These are phyloP conservation scores for Paracoccidioides brasiliensis DNA, from an alignment of 2,329 filamentous ascomycete species.

Conservation along the genomic window DNA sequence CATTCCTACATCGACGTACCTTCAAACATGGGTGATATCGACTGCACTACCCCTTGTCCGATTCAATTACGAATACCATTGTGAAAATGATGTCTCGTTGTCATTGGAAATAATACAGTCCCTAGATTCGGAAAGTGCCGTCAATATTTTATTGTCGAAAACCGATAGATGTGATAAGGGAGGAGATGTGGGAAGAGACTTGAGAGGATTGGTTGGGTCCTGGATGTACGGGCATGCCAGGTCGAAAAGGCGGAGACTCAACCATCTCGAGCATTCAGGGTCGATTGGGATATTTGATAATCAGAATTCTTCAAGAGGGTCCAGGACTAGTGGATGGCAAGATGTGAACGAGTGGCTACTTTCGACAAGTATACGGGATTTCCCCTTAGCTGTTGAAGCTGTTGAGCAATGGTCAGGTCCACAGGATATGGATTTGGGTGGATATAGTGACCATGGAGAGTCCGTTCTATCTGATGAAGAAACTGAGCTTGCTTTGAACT, in stretches of 20 bases:
- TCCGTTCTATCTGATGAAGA: slow-evolving; percentile 31
- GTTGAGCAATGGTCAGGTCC: slow-evolving; percentile 49
- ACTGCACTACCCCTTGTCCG: slow-evolving; percentile 46
- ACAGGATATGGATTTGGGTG: slow-evolving; percentile 45
- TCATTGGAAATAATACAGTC: slow-evolving; percentile 41
- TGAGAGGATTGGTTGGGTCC: slow-evolving; percentile 46
- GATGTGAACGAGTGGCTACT: slow-evolving; percentile 48
- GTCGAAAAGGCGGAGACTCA: slow-evolving; percentile 41
- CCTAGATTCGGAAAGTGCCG: slow-evolving; percentile 37
- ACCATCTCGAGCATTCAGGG: slow-evolving; percentile 17
- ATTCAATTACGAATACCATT: slow-evolving; percentile 50
- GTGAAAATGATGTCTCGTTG: slow-evolving; percentile 31
- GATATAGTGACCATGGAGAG: slow-evolving; percentile 32
- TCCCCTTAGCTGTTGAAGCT: slow-evolving; percentile 37
- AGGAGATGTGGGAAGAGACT: slow-evolving; percentile 38
- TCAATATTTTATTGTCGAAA: slow-evolving; percentile 41
- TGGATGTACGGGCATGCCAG: slow-evolving; percentile 49
- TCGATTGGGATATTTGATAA: slow-evolving; percentile 16
- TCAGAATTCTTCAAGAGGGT: slow-evolving; percentile 6
- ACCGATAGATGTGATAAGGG: slow-evolving; percentile 21
- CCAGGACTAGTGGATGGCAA: slow-evolving; percentile 38
- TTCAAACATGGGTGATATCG: slow-evolving; percentile 49
- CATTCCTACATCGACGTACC: slow-evolving; percentile 37
- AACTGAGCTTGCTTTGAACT: slow-evolving; percentile 26
- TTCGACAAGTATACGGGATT: slow-evolving; percentile 38